Conservation (phyloP, 2,329 filamentous ascomycete species). For the Simplicillium sp. region DNA sequence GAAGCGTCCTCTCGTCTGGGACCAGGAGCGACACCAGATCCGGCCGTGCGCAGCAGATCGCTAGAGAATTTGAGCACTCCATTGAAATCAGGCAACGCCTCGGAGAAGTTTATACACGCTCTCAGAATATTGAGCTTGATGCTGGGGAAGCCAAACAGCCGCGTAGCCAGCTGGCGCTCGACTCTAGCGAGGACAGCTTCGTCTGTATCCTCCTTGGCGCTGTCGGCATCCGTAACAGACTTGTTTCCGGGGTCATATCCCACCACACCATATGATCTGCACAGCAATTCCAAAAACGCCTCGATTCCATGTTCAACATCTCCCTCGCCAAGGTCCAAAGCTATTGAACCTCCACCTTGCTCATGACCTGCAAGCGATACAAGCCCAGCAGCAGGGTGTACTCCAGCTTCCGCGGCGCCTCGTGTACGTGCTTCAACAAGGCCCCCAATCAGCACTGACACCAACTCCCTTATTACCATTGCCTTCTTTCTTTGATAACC, state of each 20-base stretch:
- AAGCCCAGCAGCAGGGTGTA: conserved; percentile 85
- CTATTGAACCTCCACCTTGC: conserved; percentile 39
- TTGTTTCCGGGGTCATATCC: conserved; percentile 29
- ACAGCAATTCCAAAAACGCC: conserved; percentile 49
- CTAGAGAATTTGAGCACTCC: conserved; percentile 85
- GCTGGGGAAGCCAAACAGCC: conserved; percentile 67
- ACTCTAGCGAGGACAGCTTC: conserved; percentile 47
- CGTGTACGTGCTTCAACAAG: conserved; percentile 85
- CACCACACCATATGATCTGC: conserved; percentile 56
- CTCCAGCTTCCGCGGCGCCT: conserved; percentile 89
- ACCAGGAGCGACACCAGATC: conserved; percentile 68
- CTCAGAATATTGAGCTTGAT: conserved; percentile 82
- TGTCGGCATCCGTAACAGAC: conserved; percentile 12
- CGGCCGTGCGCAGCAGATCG: conserved; percentile 72
- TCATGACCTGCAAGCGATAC: conserved; percentile 54
- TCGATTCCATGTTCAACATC: conserved; percentile 60
- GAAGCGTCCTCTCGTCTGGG: conserved; percentile 59
- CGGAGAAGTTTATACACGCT: conserved; percentile 87
- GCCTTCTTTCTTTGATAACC: conserved; percentile 84
- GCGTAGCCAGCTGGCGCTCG: conserved; percentile 43
- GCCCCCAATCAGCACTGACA: conserved; percentile 73
- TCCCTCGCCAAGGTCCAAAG: conserved; percentile 52
- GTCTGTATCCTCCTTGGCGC: conserved; percentile 34
- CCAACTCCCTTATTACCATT: conserved; percentile 76
- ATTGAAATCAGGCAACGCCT: conserved; percentile 84